Base-by-base conservation (phyloP, 306 rosid species). In the Rosa multiflora region DNA sequence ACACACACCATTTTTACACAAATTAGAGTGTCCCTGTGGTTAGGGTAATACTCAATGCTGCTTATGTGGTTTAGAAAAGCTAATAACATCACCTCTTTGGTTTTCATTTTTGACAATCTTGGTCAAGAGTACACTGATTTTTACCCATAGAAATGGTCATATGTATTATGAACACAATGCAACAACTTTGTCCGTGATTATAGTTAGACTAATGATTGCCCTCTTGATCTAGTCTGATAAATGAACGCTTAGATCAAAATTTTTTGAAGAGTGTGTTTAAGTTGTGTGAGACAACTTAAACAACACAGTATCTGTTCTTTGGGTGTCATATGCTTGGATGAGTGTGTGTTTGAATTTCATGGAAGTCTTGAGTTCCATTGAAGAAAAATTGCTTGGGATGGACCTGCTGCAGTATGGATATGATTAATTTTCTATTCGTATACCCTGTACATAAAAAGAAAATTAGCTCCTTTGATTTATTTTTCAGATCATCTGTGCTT, bases 401-500 rank as follows among this genome's bases (percentile, higher is more conserved):
- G n/a, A 23, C 55, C 69, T 59, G 18, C 56, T 43, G 1, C 39
- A 26, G n/a, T 23, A 20, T 75, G 52, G 73, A 44, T 53, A 13
- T 20, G 72, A 10, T 76, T 76, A 11, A 76, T 32, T 48, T 18
- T 6, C 48, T 29, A 7, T 76, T 61, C 6, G 2, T 29, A 18
- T 7, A 10, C 61, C 7, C 59, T 44, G 32, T 46, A 76, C 35
- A 56, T 43, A 18, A 77, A 70, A 21, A 23, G 73, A 29, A 64
- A 42, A 35, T 63, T 35, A 46, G 59, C 79, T 69, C 63, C 53
- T 82, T 35, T 80, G 44, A 23, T 51, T n/a, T 61, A 48, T 59
- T 76, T 68, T 78, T 48, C 8, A 15, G 23, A 69, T 70, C 69
- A 73, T 53, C 58, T 76, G 52, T 52, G 39, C 74, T 39, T 52